Evolutionary conservation across 2,329 filamentous ascomycete species (phyloP).

Genomic region (Cucurbitaria berberidis): DNA sequence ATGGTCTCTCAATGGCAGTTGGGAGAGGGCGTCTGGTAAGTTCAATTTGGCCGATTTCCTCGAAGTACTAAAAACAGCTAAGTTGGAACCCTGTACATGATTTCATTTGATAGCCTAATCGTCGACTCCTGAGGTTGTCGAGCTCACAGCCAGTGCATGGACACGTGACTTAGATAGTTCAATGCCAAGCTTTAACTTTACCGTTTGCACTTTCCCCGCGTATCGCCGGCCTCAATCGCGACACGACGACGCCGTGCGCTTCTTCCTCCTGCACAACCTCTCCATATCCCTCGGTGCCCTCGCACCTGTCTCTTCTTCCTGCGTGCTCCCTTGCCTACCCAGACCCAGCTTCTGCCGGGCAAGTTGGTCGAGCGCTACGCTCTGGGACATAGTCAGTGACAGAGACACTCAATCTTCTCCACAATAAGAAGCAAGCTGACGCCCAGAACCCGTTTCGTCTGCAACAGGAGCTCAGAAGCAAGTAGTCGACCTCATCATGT

Average conservation of each 20-base stretch:
- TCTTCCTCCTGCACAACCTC: conserved; percentile 10
- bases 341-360: conserved; percentile 25
- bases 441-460: conserved; percentile 22
- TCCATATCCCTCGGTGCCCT: conserved; percentile 10
- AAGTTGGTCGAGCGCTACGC: conserved; percentile 31
- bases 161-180: background rate
- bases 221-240: conserved; percentile 11
- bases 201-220: conserved; percentile 16
- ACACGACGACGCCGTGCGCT: conserved; percentile 19
- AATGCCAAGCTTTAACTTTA: background rate
- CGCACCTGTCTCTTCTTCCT: conserved; percentile 23
- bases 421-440: conserved; percentile 42
- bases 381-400: conserved; percentile 47
- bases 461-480: conserved; percentile 14
- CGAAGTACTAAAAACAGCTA: no score
- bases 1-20: no score
- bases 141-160: background rate
- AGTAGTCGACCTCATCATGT: conserved; percentile 26
- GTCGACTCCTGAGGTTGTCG: background rate
- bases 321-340: conserved; percentile 33
- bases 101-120: no score
- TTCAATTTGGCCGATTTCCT: no score
- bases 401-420: conserved; percentile 37
- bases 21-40: no score
- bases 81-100: no score